Percentiles rank a stretch among this genome's conserved stretches.
Evolutionary conservation across 495 filamentous ascomycete genomes (phyloP).

Genomic region (Thozetella sp.): DNA sequence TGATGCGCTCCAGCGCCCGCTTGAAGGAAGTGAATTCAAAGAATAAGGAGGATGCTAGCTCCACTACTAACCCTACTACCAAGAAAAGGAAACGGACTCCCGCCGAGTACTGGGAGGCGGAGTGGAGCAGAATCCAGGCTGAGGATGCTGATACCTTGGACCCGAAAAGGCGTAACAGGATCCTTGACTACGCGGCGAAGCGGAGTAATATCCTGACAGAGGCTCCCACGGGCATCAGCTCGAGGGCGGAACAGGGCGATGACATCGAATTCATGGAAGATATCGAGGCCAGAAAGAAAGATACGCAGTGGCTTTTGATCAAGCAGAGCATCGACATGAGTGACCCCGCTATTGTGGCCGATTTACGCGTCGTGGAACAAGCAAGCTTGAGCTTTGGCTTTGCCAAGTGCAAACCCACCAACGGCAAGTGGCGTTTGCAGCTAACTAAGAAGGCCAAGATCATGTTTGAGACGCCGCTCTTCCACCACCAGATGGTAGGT

Average conservation of each 20-base stretch:
- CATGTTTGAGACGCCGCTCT: constrained; percentile 43
- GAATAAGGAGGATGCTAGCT: too few species aligned
- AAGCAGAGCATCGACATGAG: background rate
- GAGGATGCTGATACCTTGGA: background rate
- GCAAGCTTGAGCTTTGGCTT: constrained; percentile 42
- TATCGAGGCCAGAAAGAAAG: background rate
- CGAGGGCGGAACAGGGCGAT: background rate
- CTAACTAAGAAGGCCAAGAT: constrained; percentile 18
- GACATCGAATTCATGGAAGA: background rate
- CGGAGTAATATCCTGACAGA: background rate
- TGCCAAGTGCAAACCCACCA: constrained; percentile 25
- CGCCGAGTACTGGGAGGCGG: background rate
- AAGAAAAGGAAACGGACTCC: background rate
- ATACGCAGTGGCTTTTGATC: background rate
- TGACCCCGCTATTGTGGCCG: background rate
- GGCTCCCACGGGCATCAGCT: background rate
- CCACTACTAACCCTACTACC: too few species aligned
- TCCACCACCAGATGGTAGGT: constrained; percentile 56
- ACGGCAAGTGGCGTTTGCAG: constrained; percentile 47
- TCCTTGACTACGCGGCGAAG: background rate
- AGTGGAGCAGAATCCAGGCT: background rate
- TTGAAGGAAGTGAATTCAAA: too few species aligned
- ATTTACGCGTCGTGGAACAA: constrained; percentile 12
- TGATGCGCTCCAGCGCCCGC: too few species aligned
- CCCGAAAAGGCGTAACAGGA: background rate